Evolutionary conservation across 2,329 filamentous ascomycete species (phyloP).

Genomic region (Westerdykella sp.): DNA sequence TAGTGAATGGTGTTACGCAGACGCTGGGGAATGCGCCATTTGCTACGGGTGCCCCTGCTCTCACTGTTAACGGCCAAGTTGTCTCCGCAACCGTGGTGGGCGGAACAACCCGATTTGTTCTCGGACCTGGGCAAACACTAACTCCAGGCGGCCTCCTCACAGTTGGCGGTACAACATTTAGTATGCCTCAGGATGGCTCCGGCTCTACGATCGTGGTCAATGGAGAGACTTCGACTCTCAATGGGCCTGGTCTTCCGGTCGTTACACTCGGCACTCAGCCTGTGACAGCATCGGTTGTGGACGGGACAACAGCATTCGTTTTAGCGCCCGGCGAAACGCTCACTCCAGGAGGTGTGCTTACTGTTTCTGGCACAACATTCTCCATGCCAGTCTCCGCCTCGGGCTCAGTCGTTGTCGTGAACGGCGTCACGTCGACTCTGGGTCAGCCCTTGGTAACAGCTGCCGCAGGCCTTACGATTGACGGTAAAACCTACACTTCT

Average conservation of each 20-base stretch:
- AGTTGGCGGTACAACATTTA: conserved; percentile 22
- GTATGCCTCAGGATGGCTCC: conserved; percentile 13
- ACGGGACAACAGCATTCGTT: conserved; percentile 22
- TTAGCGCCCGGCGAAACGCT: conserved; percentile 20
- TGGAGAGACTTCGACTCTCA: conserved; percentile 19
- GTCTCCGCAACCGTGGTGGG: conserved; percentile 20
- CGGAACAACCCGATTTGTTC: conserved; percentile 19
- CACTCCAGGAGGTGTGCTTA: conserved; percentile 21
- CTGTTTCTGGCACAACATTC: conserved; percentile 24
- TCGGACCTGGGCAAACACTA: conserved; percentile 13
- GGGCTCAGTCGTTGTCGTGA: conserved; percentile 22
- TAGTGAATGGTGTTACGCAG: conserved; percentile 32
- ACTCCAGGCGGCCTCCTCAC: conserved; percentile 18
- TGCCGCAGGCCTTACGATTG: conserved; percentile 20
- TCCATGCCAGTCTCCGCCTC: conserved; percentile 20
- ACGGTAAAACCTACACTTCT: conserved; percentile 22
- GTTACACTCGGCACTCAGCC: conserved; percentile 10
- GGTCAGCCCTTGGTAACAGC: conserved; percentile 10
- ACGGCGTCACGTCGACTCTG: conserved; percentile 23
- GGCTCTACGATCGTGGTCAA: conserved; percentile 24
- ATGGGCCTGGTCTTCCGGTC: conserved; percentile 7
- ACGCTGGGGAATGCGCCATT: conserved; percentile 17
- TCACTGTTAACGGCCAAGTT: conserved; percentile 17
- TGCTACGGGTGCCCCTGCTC: conserved; percentile 12
- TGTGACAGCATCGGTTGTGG: conserved; percentile 11